A percentile compares a stretch with the other conserved stretches of the same genome.
Conservation (phyloP, 768 basidiomycete genomes). For the Hericium erinaceus region DNA sequence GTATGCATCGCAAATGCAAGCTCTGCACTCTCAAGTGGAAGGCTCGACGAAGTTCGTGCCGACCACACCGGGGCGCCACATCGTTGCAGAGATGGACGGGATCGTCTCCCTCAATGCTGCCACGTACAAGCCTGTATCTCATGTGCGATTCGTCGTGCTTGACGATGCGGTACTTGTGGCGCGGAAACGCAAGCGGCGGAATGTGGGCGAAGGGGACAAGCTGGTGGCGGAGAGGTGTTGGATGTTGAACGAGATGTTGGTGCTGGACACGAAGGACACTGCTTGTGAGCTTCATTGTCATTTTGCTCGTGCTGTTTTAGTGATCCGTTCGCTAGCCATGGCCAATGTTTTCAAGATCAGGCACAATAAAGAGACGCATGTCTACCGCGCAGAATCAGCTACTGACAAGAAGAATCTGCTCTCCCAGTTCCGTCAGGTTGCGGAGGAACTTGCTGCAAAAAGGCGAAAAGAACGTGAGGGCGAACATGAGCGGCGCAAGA, state of each 20-base stretch:
- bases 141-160: slow-evolving; percentile 82
- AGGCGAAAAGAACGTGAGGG: slow-evolving; percentile 90
- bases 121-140: slow-evolving; percentile 86
- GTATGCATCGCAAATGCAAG: slow-evolving; percentile 92
- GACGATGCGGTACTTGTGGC: slow-evolving; percentile 91
- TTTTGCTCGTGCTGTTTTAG: background rate
- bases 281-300: slow-evolving; percentile 47
- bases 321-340: slow-evolving; percentile 37
- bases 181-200: slow-evolving; percentile 54
- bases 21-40: slow-evolving; percentile 81
- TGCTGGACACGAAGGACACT: slow-evolving; percentile 93
- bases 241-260: slow-evolving; percentile 88
- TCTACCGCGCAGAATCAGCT: slow-evolving; percentile 77
- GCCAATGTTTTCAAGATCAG: slow-evolving; percentile 97
- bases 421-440: slow-evolving; percentile 80
- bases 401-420: slow-evolving; percentile 85
- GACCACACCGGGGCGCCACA: slow-evolving; percentile 82
- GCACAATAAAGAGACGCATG: slow-evolving; percentile 88
- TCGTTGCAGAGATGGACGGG: slow-evolving; percentile 77
- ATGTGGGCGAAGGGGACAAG: slow-evolving; percentile 55
- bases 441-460: slow-evolving; percentile 83
- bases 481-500: slow-evolving; percentile 83
- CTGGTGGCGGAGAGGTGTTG: slow-evolving; percentile 92
- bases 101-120: slow-evolving; percentile 85
- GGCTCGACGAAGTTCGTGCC: slow-evolving; percentile 95